Evolutionary conservation across 2,329 filamentous ascomycete species (phyloP).

Genomic region (Apiospora rasikravindrae): DNA sequence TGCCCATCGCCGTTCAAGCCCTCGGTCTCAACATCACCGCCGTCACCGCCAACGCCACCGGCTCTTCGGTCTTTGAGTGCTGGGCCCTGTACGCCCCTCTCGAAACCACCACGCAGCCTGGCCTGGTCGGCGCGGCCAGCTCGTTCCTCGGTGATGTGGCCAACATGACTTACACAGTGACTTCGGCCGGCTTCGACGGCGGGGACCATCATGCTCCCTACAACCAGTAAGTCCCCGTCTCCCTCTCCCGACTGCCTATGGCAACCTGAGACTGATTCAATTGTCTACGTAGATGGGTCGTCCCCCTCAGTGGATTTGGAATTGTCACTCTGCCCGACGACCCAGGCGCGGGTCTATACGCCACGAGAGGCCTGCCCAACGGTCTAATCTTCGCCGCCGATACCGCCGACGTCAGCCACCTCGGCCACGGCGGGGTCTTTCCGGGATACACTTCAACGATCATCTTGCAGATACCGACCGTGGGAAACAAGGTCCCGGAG

Average conservation of each 20-base stretch:
- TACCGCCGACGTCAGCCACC: constrained; percentile 42
- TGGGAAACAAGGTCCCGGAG: constrained; percentile 22
- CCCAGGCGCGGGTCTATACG: neutral
- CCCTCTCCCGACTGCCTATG: neutral
- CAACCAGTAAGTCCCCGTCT: constrained; percentile 38
- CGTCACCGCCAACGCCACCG: constrained; percentile 39
- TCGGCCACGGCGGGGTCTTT: constrained; percentile 48
- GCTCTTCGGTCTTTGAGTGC: constrained; percentile 47
- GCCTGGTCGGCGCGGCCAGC: constrained; percentile 37
- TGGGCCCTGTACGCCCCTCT: constrained; percentile 47
- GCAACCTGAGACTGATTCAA: neutral
- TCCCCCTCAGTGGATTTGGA: neutral
- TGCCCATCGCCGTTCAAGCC: neutral
- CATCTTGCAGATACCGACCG: constrained; percentile 43
- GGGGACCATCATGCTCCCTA: constrained; percentile 48
- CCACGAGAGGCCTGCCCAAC: constrained; percentile 37
- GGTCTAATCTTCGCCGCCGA: constrained; percentile 49
- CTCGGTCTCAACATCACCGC: constrained; percentile 47
- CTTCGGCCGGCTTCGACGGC: constrained; percentile 44
- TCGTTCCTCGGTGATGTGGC: constrained; percentile 39
- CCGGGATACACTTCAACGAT: constrained; percentile 45
- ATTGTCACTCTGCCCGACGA: neutral
- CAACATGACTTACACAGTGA: constrained; percentile 42
- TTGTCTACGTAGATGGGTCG: neutral
- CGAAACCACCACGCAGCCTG: constrained; percentile 36